Base-by-base conservation (phyloP, 768 basidiomycete genomes). In the Mycena galericulata region DNA sequence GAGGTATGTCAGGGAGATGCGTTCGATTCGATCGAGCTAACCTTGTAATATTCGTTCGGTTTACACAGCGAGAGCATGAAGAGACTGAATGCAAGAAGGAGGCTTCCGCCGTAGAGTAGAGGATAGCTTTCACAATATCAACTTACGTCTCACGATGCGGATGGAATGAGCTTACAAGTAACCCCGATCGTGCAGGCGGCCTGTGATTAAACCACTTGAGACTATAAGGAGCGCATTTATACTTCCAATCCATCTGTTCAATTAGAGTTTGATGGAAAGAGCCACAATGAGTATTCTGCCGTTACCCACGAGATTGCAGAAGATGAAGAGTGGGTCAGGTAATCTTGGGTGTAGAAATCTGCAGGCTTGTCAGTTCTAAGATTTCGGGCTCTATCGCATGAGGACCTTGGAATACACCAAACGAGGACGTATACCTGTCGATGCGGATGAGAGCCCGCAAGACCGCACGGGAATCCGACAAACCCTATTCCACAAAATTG, bases 11-110 rank as follows among this genome's bases (percentile, higher is more conserved):
- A 12, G 75, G 1, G 4, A 14, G 1, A 46, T 77, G 61, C 11
- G 83, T 82, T 79, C 12, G 74, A 36, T 11, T 80, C 81, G 24
- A 77, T 59, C 41, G 74, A 81, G 49, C 76, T 82, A 3, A 82
- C 83, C 76, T 85, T 84, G 56, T 83, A 85, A 67, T 79, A 85
- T 20, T 79, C 79, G 32, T 81, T 71, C 10, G 79, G 81, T 41
- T 81, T 77, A 1, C 81, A 80, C 8, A 86, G 72, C 0, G 86
- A 86, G 40, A 87, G 81, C 82, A 84, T 83, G 73, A 82, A 86
- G 36, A 81, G 72, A 12, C 79, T 80, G 36, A 83, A 75, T 3
- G 77, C 74, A 27, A 78, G 79, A 27, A 84, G 50, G 11, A 82
- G 24, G 14, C 80, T 74, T 2, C 84, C 84, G 26, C 71, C 69